Evolutionary conservation across 306 rosid genomes (phyloP).

Genomic region (Rosa multiflora): DNA sequence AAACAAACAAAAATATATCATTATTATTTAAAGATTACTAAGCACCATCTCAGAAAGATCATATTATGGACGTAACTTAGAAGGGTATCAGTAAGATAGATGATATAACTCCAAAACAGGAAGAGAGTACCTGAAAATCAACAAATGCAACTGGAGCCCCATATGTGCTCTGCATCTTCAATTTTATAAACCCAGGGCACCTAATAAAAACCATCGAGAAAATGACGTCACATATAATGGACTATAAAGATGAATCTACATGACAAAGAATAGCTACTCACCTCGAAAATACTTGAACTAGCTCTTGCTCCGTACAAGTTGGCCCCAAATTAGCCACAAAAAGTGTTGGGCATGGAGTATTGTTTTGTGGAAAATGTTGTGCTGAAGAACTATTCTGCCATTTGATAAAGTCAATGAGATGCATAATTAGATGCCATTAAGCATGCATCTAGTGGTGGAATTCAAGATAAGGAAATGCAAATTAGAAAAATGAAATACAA

Average conservation of each 20-base stretch:
- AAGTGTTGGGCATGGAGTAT: slow-evolving; percentile 77
- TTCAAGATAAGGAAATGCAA: not conserved
- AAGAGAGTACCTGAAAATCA: slow-evolving; percentile 75
- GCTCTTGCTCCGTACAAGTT: slow-evolving; percentile 83
- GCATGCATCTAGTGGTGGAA: not conserved
- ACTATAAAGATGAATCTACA: slow-evolving; percentile 11
- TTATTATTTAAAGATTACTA: not conserved
- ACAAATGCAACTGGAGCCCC: slow-evolving; percentile 97
- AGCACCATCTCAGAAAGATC: not conserved
- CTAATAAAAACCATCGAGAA: slow-evolving; percentile 34
- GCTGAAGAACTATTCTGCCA: slow-evolving; percentile 44
- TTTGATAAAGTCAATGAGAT: slow-evolving; percentile 8
- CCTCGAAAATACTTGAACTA: slow-evolving; percentile 80
- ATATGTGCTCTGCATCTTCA: slow-evolving; percentile 92
- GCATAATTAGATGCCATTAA: slow-evolving; percentile 12
- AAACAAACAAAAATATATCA: not conserved
- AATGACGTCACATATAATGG: slow-evolving; percentile 4
- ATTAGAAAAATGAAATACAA: not conserved
- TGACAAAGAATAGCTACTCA: slow-evolving; percentile 21
- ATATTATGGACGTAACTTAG: not conserved
- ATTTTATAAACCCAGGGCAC: slow-evolving; percentile 82
- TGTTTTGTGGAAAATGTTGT: slow-evolving; percentile 48
- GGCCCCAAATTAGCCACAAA: slow-evolving; percentile 94
- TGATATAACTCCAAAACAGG: not conserved
- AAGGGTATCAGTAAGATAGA: not conserved